Evolutionary conservation across 805 yeast genomes (phyloP).

Genomic region (Kockiozyma suomiensis): DNA sequence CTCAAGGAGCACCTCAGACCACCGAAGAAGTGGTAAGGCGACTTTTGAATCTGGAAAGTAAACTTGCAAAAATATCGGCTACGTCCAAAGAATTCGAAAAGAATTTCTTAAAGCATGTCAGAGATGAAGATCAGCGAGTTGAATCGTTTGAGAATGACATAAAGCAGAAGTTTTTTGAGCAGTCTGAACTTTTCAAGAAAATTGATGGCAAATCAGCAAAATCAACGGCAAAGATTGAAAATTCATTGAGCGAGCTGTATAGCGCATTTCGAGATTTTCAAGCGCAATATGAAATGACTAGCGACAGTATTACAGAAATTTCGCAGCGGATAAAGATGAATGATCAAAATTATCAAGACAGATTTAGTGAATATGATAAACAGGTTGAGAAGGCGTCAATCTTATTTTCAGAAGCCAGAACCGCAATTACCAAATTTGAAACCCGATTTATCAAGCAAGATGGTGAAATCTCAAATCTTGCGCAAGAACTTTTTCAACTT

Average conservation of each 20-base stretch:
- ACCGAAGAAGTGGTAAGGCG: conserved; percentile 21
- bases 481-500: not conserved
- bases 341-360: not conserved
- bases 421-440: not conserved
- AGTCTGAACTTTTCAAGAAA: not conserved
- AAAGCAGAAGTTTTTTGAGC: not conserved
- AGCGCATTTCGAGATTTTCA: not conserved
- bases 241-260: not conserved
- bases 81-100: conserved; percentile 14
- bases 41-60: conserved; percentile 12
- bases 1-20: conserved; percentile 13
- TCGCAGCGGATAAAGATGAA: not conserved
- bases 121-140: not conserved
- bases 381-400: not conserved
- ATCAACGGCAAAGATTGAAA: not conserved
- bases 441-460: not conserved
- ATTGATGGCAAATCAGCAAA: not conserved
- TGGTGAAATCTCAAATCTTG: not conserved
- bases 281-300: not conserved
- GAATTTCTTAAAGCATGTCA: not conserved
- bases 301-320: not conserved
- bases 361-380: not conserved
- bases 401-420: not conserved
- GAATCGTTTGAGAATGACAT: not conserved
- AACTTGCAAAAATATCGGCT: conserved; percentile 3